Base-by-base conservation (phyloP, 768 basidiomycete genomes). In the Harrya chromipes region DNA sequence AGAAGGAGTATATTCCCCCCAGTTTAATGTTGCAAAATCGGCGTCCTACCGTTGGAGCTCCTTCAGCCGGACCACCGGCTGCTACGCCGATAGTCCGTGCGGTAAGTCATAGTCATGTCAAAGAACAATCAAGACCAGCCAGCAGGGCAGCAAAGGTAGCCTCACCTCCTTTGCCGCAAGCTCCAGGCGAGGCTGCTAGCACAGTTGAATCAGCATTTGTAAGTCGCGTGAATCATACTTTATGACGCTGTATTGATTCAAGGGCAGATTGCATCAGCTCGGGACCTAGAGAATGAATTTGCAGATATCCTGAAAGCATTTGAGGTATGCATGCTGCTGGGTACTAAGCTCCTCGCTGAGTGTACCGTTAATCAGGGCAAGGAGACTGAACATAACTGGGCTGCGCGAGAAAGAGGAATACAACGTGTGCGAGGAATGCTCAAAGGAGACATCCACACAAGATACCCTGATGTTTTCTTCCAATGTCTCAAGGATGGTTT, bases 331-430 rank as follows among this genome's bases (percentile, higher is more conserved):
- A 24, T n/a, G 9, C 16, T 33, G 37, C 39, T 44, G 4, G 19
- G 43, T 36, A 20, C 16, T n/a, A 43, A 20, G 21, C 2, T 31
- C 4, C 27, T 10, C 37, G 38, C 46, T 56, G 43, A 48, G 29
- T 48, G 29, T 43, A 13, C 45, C 45, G 14, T 44, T 38, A n/a
- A 24, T 39, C 29, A 93, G 87, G 97, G 95, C n/a, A 95, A 82
- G 71, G 95, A 99, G 71, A 88, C 89, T 1, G 95, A 99, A 64
- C 90, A 94, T 55, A 99, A 99, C 59, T 99, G 95, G 95, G 76
- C 80, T 37, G 72, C 76, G 24, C 80, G 95, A 50, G 95, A 99
- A 54, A 79, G 78, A 56, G 77, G 87, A 10, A 76, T 94, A 53
- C 74, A 81, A 37, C 78, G 83, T 16, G 86, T 97, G 8, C 81